Evolutionary conservation across 352 stramenopile genomes (phyloP), one percentile per base, ranked within the genome.

Genomic region (Pythium vanterpoolii): DNA sequence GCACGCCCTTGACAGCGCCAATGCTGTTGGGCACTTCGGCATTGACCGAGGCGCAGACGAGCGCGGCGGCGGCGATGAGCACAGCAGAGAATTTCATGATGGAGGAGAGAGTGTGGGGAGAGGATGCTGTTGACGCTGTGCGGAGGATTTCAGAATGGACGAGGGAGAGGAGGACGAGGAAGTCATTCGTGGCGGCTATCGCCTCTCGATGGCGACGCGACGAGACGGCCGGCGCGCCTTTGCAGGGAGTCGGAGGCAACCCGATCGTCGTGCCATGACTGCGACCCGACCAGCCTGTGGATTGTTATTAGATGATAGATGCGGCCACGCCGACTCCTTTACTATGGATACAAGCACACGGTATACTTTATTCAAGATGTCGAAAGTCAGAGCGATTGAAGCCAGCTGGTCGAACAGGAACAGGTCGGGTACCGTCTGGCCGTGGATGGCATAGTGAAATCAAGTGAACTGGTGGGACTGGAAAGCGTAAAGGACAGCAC

Each of bases 61-160:
- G 44, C 46, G 64, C 57, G 38, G 75, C 40, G 42, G 70, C 66
- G 16, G 69, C 68, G n/a, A 69, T 36, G 53, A 76, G 19, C 61
- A 79, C 60, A 31, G 64, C 30, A 14, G 66, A 64, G 69, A 83
- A 49, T 31, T 83, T 79, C 74, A 83, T 83, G 55, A 11, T 60
- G 49, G 46, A 43, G n/a, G 23, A 28, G 18, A 19, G 51, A 52
- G 11, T 30, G 33, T 28, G 42, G 39, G 55, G 23, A 24, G 38
- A 21, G 19, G 18, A 46, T 39, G 47, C 47, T 55, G 48, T 48
- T 7, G 40, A n/a, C n/a, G n/a, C n/a, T n/a, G n/a, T 42, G 53
- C 54, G 27, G 43, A 21, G 23, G 53, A 55, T 58, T 44, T 5
- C 56, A 45, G 28, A 55, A 71, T 60, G 67, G 55, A 10, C 18